Conservation (phyloP, 495 filamentous ascomycete species). For the Pyrenula aspistea region DNA sequence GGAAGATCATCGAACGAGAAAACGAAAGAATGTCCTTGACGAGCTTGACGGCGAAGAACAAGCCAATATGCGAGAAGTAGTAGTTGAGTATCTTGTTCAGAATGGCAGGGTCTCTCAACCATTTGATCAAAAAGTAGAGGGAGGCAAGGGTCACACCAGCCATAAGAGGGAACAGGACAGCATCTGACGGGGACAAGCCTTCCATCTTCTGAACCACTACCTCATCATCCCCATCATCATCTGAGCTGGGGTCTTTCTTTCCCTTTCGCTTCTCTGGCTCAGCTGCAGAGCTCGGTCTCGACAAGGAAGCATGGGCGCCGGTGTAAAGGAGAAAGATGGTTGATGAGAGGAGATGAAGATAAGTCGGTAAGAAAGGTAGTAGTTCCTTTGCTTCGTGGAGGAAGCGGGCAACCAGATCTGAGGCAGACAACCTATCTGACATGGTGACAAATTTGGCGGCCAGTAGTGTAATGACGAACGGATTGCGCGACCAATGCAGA, state of each 20-base stretch:
- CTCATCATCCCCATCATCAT: constrained; percentile 39
- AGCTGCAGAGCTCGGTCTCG: constrained; percentile 69
- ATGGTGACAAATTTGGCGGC: no score
- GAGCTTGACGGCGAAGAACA: constrained; percentile 60
- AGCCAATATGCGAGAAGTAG: constrained; percentile 73
- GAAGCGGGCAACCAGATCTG: constrained; percentile 33
- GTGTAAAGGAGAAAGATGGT: constrained; percentile 64
- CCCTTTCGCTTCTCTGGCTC: constrained; percentile 39
- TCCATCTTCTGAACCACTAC: constrained; percentile 48
- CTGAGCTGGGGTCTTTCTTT: constrained; percentile 27
- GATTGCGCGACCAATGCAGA: no score
- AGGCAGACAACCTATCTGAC: constrained; percentile 32
- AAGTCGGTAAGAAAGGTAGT: constrained; percentile 49
- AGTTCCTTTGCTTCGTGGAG: constrained; percentile 37
- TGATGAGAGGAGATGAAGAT: constrained; percentile 53
- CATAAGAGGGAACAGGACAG: constrained; percentile 73
- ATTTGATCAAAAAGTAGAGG: constrained; percentile 84
- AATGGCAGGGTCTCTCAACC: constrained; percentile 66
- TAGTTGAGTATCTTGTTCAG: constrained; percentile 74
- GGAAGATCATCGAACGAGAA: constrained; percentile 59
- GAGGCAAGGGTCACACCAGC: constrained; percentile 62
- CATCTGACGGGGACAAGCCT: constrained; percentile 67
- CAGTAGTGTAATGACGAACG: no score
- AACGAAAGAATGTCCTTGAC: constrained; percentile 56
- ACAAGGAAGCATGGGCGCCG: constrained; percentile 57